phyloP scores from a whole-genome alignment of 1,284 basidiomycete species.

The Macrocybe sp. region DNA sequence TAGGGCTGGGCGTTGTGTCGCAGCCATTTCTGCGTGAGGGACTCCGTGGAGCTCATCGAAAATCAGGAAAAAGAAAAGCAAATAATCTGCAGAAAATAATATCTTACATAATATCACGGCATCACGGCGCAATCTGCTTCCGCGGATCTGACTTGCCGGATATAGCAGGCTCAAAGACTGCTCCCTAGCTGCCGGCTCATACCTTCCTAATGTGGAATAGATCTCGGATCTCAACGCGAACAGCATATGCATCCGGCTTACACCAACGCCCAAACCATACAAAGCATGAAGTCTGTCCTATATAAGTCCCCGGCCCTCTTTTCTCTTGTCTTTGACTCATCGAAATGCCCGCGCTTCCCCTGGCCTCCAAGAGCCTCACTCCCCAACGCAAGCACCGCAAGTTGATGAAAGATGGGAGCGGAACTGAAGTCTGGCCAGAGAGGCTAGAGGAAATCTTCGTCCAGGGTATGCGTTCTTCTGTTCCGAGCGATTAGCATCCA shows the following conservation, averaged over 20 bases:
- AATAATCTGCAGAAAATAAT: neutral
- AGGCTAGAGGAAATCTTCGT: conserved; percentile 69
- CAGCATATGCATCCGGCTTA: too few relatives aligned
- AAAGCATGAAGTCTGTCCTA: too few relatives aligned
- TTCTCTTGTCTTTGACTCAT: conserved; percentile 22
- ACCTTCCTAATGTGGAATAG: conserved; percentile 14
- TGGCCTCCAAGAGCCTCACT: conserved; percentile 45
- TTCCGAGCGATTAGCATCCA: too few relatives aligned
- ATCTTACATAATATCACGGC: neutral
- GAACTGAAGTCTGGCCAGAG: conserved; percentile 75
- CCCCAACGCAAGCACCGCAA: conserved; percentile 79
- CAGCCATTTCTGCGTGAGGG: conserved; percentile 64
- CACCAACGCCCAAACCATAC: too few relatives aligned
- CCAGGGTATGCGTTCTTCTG: conserved; percentile 41
- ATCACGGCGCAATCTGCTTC: conserved; percentile 24
- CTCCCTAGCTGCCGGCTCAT: conserved; percentile 14
- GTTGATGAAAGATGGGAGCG: conserved; percentile 74
- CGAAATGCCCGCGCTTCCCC: conserved; percentile 23
- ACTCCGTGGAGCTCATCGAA: conserved; percentile 16
- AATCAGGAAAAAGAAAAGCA: conserved; percentile 5
- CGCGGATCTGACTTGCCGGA: conserved; percentile 16
- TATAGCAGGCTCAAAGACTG: conserved; percentile 18
- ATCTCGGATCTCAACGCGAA: conserved; percentile 18
- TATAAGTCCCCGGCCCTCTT: conserved; percentile 8
- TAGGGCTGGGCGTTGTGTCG: conserved; percentile 68